Evolutionary conservation across 257 asterid species (phyloP).

Genomic region (Cordia subcordata): DNA sequence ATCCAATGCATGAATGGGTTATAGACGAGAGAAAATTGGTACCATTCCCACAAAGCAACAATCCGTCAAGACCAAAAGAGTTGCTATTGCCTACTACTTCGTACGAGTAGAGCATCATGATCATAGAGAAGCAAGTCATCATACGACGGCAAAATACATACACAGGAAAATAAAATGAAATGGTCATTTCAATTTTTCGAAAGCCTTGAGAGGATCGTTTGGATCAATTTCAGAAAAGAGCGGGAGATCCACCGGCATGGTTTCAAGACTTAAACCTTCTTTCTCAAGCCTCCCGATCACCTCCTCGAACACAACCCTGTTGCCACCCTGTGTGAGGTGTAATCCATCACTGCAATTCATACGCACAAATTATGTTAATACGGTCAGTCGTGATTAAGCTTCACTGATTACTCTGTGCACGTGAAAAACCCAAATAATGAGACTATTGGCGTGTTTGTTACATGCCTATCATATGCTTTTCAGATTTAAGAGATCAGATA

Average conservation of each 20-base stretch:
- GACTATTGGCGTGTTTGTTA: too few species aligned
- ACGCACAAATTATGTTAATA: neutral
- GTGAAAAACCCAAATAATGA: too few species aligned
- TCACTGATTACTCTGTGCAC: too few species aligned
- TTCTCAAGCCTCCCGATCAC: conserved; percentile 40
- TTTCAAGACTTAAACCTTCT: conserved; percentile 33
- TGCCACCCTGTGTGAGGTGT: conserved; percentile 58
- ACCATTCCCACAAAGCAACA: too few species aligned
- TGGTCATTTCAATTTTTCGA: conserved; percentile 14
- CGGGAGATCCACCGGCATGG: conserved; percentile 52
- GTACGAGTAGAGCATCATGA: neutral
- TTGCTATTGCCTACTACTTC: neutral
- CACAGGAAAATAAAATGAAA: too few species aligned
- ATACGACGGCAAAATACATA: neutral
- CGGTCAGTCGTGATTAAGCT: too few species aligned
- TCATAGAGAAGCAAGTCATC: neutral
- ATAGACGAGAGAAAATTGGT: too few species aligned
- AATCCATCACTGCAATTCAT: conserved; percentile 63
- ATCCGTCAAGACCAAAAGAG: neutral
- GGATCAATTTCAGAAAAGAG: conserved; percentile 37
- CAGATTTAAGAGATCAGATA: too few species aligned
- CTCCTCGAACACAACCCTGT: conserved; percentile 53
- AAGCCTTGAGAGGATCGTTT: conserved; percentile 58
- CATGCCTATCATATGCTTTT: too few species aligned
- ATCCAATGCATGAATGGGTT: neutral